Base-by-base conservation (phyloP, 2,329 filamentous ascomycete genomes). In the Pseudofabraea citricarpa region DNA sequence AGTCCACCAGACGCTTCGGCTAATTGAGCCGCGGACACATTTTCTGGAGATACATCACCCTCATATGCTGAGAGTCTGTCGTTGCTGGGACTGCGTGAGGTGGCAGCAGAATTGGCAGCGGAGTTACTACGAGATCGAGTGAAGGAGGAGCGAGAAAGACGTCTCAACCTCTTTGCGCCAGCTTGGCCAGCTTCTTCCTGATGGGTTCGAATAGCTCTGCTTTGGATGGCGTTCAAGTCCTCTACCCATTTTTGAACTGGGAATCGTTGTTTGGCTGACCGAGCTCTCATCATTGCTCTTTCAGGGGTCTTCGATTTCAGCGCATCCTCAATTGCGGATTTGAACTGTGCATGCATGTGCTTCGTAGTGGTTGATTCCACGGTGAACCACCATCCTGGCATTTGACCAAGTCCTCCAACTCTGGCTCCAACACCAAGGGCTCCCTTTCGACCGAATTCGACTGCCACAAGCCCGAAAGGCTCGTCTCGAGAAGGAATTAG, bases 331-430 rank as follows among this genome's bases (percentile, higher is more conserved):
- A 84, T 82, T 9, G 80, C 77, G 48, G 72, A 68, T 58, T 76
- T 79, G 66, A 84, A 83, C 56, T 84, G 80, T 32, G 76, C 73
- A 44, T 83, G 67, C 33, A 83, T 63, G 63, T 84, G 80, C 40
- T 72, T 71, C 1, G 79, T 80, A 2, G 75, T 75, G 10, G 72
- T 79, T 1, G 77, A 81, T 58, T 84, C 80, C 44, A 84, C 75
- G 0, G 79, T 83, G 58, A 77, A 84, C 80, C 80, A 84, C 74
- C 79, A 83, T 13, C 80, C 81, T n/a, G 81, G 80, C 79, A 84
- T 83, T 55, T 81, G 76, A 9, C 80, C 79, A 20, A 84, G 68
- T 43, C 80, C 81, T 51, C 80, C 80, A 27, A 84, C 81, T 42
- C 79, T 70, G 36, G 79, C 77, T 38, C 80, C 81, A 43, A 84